Evolutionary conservation across 2,329 filamentous ascomycete genomes (phyloP), one percentile per base, ranked within the genome.

Genomic region (Aspergillus brunneoviolaceus): DNA sequence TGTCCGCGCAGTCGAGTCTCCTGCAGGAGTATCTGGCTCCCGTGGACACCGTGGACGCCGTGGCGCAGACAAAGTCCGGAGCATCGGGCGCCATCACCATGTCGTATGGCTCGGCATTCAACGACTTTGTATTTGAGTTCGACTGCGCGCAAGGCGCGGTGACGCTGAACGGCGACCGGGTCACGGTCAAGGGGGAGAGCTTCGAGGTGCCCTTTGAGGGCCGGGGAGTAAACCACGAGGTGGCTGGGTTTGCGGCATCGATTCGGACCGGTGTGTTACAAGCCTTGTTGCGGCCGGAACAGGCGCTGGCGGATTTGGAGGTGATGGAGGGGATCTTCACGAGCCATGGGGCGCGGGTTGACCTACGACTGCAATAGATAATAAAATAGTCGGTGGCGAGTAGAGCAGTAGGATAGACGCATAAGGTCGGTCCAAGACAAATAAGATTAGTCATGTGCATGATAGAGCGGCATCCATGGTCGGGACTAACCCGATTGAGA

Each of bases 31-130:
- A 85, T 68, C 74, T 87, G 1, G 79, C 82, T 0, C 84, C 84
- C 0, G 74, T 85, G 1, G 85, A 87, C 64, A 86, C 84, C 0
- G 72, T 86, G 5, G 80, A 86, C 66, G 82, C 84, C 1, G 79
- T 79, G 0, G 67, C 81, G 25, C 78, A 78, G 67, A 77, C 82
- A 2, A 74, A 70, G 45, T 78, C 77, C 49, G 83, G 83, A 2
- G 74, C 77, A 2, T 78, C 79, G 0, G 85, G 84, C 0, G 80
- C 80, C 0, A 74, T 86, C 10, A 77, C 74, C 2, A 69, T 84
- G 1, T 82, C 79, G 0, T 85, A 82, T 65, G 84, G 84, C 0
- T 84, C 82, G 0, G 81, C 78, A 2, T 81, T 82, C 55, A 76
- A 71, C 2, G 80, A 80, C 6, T 76, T 70, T 1, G 76, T 82